These are phyloP conservation scores for Penicillium sumatraense DNA, from an alignment of 2,329 filamentous ascomycete species.

Conservation along the genomic window DNA sequence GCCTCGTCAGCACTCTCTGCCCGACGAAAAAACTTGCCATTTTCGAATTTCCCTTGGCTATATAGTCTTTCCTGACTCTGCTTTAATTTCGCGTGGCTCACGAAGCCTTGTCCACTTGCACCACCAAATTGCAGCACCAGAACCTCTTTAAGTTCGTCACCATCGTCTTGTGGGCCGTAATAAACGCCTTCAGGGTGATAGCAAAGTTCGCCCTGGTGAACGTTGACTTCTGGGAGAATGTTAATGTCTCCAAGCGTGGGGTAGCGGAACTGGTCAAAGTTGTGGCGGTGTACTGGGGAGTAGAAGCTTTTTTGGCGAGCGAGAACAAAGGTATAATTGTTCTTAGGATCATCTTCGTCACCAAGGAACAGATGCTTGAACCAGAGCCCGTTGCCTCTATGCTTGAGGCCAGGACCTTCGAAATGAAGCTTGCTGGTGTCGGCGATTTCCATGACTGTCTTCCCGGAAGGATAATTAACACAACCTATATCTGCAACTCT, in stretches of 20 bases:
- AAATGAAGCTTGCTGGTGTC: slow-evolving; percentile 21
- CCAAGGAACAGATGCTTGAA: slow-evolving; percentile 20
- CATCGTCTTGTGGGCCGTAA: slow-evolving; percentile 24
- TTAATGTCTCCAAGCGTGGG: slow-evolving; percentile 12
- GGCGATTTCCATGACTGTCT: slow-evolving; percentile 12
- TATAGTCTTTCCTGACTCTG: slow-evolving; percentile 8
- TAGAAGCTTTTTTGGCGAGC: slow-evolving; percentile 20
- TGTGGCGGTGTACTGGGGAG: slow-evolving; percentile 25
- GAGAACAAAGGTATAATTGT: slow-evolving; percentile 18
- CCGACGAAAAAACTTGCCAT: slow-evolving; percentile 14
- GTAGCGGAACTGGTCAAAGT: slow-evolving; percentile 29
- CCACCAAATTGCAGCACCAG: slow-evolving; percentile 25
- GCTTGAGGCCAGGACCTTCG: slow-evolving; percentile 15
- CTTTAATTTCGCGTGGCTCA: slow-evolving; percentile 9
- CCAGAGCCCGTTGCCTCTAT: slow-evolving; percentile 18
- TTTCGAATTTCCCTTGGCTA: slow-evolving; percentile 17
- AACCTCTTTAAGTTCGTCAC: slow-evolving; percentile 11
- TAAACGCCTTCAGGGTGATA: slow-evolving; percentile 28
- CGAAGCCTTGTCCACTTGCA: slow-evolving; percentile 20
- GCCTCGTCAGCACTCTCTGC: background rate
- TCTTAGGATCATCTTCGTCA: slow-evolving; percentile 10
- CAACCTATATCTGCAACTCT: background rate
- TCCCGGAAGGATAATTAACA: background rate
- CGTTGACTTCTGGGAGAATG: slow-evolving; percentile 11
- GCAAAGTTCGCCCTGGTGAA: slow-evolving; percentile 20